Evolutionary conservation across 1,284 basidiomycete species (phyloP), one percentile per base, ranked within the genome.

Genomic region (Leucoagaricus sp.): DNA sequence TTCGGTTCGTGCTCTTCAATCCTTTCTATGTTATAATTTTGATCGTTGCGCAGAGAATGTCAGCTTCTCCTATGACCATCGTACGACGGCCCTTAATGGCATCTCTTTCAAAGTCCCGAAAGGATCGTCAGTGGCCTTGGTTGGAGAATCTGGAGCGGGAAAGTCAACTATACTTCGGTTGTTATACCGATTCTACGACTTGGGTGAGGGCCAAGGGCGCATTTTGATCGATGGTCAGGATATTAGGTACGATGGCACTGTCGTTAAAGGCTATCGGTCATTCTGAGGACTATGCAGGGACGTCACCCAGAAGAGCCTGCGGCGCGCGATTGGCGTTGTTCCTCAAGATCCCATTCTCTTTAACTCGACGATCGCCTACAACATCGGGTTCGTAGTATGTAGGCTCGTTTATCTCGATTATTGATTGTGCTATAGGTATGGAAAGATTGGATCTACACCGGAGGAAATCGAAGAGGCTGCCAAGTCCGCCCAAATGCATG

Each of bases 141-240:
- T 95, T 13, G 91, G 88, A 41, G 86, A 91, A 67, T 88, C 89
- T 15, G 91, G 91, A 4, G 78, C 88, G 12, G 89, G 91, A 38
- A 94, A 94, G 69, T 90, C 87, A 7, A 93, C 93, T 0, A 83
- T 95, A 53, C 73, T 94, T 54, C 86, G 92, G 15, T 78, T 94
- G 46, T 77, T 97, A 13, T 96, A 93, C 70, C 83, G 94, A 45
- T 94, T 97, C 75, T 96, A 96, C 70, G 94, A 96, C 66, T 79
- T 94, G 19, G 78, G 81, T 29, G 81, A 83, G 54, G 90, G 90
- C 31, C 79, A 87, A 60, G 88, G 88, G 15, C 77, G 85, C 29
- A 90, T 92, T 62, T 70, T 84, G 49, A 86, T 96, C 60, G 93
- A 96, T 65, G 92, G 91, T 1, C 82, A 89, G 65, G 91, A 96